Evolutionary conservation across 164 flowering plant genomes (phyloP), one percentile per base, ranked within the genome.

Genomic region (Hamamelis virginiana): DNA sequence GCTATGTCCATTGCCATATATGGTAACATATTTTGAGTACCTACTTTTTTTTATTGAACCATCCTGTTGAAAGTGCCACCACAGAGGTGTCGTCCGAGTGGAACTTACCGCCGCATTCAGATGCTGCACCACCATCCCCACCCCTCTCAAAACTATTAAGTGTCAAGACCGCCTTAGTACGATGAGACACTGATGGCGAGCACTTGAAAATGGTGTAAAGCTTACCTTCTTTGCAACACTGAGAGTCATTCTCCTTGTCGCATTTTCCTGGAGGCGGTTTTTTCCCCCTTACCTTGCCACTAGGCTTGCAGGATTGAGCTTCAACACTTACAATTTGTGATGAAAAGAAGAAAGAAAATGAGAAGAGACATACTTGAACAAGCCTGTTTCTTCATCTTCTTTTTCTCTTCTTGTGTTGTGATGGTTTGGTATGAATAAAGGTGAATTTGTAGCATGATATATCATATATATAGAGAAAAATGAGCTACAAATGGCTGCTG

Each of bases 11-110:
- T 76, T 76, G 1, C 67, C 76, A 23, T 45, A 16, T 16, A 72
- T 69, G 41, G 21, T 76, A 11, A 69, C 62, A 8, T 44, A 3
- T 16, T 69, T 51, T 8, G 26, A 33, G 19, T 74, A 76, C 64
- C 76, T 59, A 3, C 19, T 69, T n/a, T 22, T n/a, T 5, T 1
- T 56, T 15, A 60, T 58, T 65, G 61, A 25, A 69, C 73, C 79
- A 72, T 53, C 79, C 76, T 11, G 79, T 69, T 4, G 78, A 76
- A 3, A 72, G 63, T 16, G 78, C 78, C 64, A 76, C 75, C 0
- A 76, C 67, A 0, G 46, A 70, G 0, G 62, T 64, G 38, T 47
- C 15, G 26, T 76, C 74, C 4, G 46, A 47, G 19, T 75, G 67
- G 67, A 26, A 66, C 58, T 71, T 43, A 9, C 38, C 38, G 44